Percentiles rank a stretch among this genome's conserved stretches.
Evolutionary conservation across 768 basidiomycete genomes (phyloP).

Genomic region (Hericium coralloides): DNA sequence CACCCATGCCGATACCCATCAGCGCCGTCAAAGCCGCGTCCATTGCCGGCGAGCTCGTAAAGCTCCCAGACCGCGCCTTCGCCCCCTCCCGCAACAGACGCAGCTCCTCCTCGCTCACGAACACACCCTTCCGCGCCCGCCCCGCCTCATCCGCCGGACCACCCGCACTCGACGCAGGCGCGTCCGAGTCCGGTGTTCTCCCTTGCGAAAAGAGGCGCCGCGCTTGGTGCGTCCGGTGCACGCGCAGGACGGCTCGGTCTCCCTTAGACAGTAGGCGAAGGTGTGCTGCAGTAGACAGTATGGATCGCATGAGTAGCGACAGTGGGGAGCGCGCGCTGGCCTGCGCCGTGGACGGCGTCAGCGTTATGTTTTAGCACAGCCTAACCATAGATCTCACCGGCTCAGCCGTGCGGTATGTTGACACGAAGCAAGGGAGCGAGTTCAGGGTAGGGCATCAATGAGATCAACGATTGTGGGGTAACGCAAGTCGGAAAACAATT

Average conservation of each 20-base stretch:
- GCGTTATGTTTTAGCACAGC: background rate
- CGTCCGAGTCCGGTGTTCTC: background rate
- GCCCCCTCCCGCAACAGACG: background rate
- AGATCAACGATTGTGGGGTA: too few species aligned
- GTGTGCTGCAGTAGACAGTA: background rate
- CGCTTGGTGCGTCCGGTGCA: background rate
- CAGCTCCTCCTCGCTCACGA: background rate
- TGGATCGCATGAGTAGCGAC: background rate
- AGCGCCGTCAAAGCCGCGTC: constrained; percentile 9
- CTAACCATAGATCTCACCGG: background rate
- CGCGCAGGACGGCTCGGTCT: background rate
- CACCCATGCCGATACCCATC: constrained; percentile 14
- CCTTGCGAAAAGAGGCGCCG: background rate
- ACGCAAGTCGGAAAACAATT: too few species aligned
- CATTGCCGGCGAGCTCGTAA: constrained; percentile 10
- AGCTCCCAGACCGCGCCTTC: background rate
- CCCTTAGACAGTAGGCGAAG: background rate
- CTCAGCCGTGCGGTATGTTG: background rate
- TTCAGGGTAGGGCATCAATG: too few species aligned
- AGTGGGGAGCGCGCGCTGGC: background rate
- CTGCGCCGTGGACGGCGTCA: background rate
- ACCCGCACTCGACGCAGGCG: background rate
- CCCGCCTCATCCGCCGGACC: background rate
- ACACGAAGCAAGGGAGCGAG: background rate
- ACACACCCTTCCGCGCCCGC: background rate